Percentiles rank a stretch among this genome's conserved stretches.
These are phyloP conservation scores for Candida sanyaensis DNA, from an alignment of 1,139 yeast genomes.

Conservation along the genomic window DNA sequence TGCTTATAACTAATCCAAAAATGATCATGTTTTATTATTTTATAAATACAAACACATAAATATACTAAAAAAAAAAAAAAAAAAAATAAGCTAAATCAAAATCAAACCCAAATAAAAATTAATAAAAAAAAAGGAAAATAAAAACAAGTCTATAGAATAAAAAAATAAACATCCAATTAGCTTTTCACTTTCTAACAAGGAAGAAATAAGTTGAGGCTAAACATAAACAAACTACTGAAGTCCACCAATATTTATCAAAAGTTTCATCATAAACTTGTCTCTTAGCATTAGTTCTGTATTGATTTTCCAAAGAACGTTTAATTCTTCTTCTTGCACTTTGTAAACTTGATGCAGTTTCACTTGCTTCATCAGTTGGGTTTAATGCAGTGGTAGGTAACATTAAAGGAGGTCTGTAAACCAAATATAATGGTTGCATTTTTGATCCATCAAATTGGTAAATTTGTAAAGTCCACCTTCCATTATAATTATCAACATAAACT, in stretches of 20 bases:
- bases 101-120: background rate
- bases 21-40: background rate
- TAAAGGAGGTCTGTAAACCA: slow-evolving; percentile 91
- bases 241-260: slow-evolving; percentile 51
- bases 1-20: background rate
- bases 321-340: slow-evolving; percentile 38
- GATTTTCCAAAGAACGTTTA: slow-evolving; percentile 76
- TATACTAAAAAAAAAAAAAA: background rate
- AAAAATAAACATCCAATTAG: background rate
- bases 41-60: background rate
- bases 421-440: slow-evolving; percentile 80
- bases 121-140: background rate
- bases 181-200: slow-evolving; percentile 16
- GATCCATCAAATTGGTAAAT: slow-evolving; percentile 83
- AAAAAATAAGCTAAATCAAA: background rate
- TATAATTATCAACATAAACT: slow-evolving; percentile 71
- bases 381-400: slow-evolving; percentile 93
- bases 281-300: slow-evolving; percentile 74
- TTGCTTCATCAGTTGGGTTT: slow-evolving; percentile 70
- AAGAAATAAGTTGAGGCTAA: slow-evolving; percentile 25
- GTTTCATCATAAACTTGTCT: slow-evolving; percentile 41
- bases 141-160: background rate
- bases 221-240: slow-evolving; percentile 31
- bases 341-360: slow-evolving; percentile 40
- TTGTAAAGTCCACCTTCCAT: slow-evolving; percentile 77